Conservation (phyloP, 352 stramenopile genomes). For the Globisporangium echinulatum region DNA sequence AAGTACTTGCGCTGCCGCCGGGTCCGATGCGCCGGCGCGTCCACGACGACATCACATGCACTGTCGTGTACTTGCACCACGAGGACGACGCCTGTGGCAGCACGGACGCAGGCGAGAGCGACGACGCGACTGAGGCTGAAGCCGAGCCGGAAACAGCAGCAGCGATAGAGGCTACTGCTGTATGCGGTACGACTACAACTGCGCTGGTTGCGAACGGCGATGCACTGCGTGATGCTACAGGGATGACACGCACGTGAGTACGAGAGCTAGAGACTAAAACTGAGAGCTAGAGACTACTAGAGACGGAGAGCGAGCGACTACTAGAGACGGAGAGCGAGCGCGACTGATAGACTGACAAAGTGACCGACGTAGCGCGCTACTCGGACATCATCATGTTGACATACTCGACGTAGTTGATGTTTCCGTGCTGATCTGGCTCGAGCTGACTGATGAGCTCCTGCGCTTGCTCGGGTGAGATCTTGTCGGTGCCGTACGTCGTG, state of each 20-base stretch:
- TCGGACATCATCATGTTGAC: constrained; percentile 95
- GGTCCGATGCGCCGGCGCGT: constrained; percentile 45
- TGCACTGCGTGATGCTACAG: too few species aligned
- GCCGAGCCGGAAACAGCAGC: neutral
- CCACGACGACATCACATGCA: constrained; percentile 81
- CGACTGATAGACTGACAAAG: neutral
- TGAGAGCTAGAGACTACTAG: neutral
- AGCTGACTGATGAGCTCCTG: constrained; percentile 90
- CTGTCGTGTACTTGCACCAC: constrained; percentile 53
- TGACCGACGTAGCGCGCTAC: constrained; percentile 16
- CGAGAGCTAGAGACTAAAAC: neutral
- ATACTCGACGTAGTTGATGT: constrained; percentile 93
- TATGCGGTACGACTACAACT: too few species aligned
- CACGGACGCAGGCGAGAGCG: constrained; percentile 4
- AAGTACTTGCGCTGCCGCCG: constrained; percentile 48
- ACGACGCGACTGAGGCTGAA: constrained; percentile 5
- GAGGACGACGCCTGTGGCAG: constrained; percentile 5
- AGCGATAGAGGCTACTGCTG: neutral
- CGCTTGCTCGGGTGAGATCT: constrained; percentile 87
- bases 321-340: neutral
- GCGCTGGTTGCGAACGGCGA: neutral
- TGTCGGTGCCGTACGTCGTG: constrained; percentile 87
- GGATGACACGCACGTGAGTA: neutral
- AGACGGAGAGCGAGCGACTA: neutral
- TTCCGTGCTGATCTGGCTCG: constrained; percentile 86